Base-by-base conservation (phyloP, 768 basidiomycete genomes). In the Gelatoporia subvermispora region DNA sequence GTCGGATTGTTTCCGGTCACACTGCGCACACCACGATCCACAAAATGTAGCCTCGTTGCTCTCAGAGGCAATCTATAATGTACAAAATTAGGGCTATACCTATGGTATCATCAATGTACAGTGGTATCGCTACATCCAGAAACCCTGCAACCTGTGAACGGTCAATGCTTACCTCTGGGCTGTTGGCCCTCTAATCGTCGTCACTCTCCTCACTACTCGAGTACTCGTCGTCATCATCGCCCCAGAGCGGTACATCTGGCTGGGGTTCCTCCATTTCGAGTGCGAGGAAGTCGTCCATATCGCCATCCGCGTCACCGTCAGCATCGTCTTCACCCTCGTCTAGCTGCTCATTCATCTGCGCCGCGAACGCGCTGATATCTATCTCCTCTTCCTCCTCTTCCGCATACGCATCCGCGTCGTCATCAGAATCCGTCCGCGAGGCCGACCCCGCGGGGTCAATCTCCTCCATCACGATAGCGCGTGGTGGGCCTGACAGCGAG, bases 131-230 rank as follows among this genome's bases (percentile, higher is more conserved):
- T 31, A 31, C 5, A 31, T 31, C 28, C 28, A 31, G 28, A 31
- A 31, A 31, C 13, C 28, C 13, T 13, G 28, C 28, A 31, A n/a
- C n/a, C n/a, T n/a, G n/a, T n/a, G n/a, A n/a, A n/a, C n/a, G n/a
- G n/a, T n/a, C n/a, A n/a, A n/a, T n/a, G n/a, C n/a, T n/a, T n/a
- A n/a, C n/a, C n/a, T n/a, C n/a, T n/a, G n/a, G n/a, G n/a, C n/a
- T n/a, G n/a, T n/a, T n/a, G n/a, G n/a, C n/a, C 28, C 28, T 31
- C 35, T 48, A 60, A 16, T 62, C 60, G 11, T 64, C 61, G 45
- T 64, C 63, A 45, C 62, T 64, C 36, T 61, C 60, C 7, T 61
- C 60, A 39, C 57, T 60, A 41, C 54, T 59, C 36, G 58, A 58
- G 34, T 49, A 53, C 37, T 64, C 60, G 42, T 64, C 60, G 42